Conservation (phyloP, 140 eudicot genomes). For the Ambrosia hybrid region DNA sequence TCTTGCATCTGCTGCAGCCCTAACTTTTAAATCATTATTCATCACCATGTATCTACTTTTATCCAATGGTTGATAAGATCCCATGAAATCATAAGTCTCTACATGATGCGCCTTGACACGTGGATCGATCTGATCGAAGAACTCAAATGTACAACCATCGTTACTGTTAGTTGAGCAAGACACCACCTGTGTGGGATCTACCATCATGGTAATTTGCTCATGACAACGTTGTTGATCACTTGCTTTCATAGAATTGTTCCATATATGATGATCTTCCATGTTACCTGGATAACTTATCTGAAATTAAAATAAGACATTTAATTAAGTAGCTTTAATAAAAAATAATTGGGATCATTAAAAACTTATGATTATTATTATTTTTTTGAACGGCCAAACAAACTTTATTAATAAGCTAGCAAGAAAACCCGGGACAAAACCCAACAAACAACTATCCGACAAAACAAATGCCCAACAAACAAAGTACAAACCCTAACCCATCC, state of each 20-base stretch:
- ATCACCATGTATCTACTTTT: not conserved
- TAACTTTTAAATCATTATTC: slow-evolving; percentile 31
- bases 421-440: too few relatives aligned
- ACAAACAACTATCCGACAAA: too few relatives aligned
- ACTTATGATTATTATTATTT: too few relatives aligned
- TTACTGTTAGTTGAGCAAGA: slow-evolving; percentile 5
- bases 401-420: too few relatives aligned
- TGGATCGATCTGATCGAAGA: slow-evolving; percentile 33
- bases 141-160: slow-evolving; percentile 28
- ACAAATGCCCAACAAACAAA: too few relatives aligned
- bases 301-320: not conserved
- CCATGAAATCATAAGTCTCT: slow-evolving; percentile 22
- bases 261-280: slow-evolving; percentile 10
- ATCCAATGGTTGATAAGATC: slow-evolving; percentile 29
- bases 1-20: slow-evolving; percentile 56
- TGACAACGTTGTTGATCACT: slow-evolving; percentile 26
- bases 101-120: slow-evolving; percentile 35
- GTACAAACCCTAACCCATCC: too few relatives aligned
- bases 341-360: too few relatives aligned
- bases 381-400: too few relatives aligned
- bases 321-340: too few relatives aligned
- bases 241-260: slow-evolving; percentile 18
- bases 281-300: slow-evolving; percentile 36
- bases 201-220: slow-evolving; percentile 19
- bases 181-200: too few relatives aligned